A percentile compares a stretch with the other conserved stretches of the same genome.
Evolutionary conservation across 768 basidiomycete species (phyloP).

Genomic region (Amanita fuliginea): DNA sequence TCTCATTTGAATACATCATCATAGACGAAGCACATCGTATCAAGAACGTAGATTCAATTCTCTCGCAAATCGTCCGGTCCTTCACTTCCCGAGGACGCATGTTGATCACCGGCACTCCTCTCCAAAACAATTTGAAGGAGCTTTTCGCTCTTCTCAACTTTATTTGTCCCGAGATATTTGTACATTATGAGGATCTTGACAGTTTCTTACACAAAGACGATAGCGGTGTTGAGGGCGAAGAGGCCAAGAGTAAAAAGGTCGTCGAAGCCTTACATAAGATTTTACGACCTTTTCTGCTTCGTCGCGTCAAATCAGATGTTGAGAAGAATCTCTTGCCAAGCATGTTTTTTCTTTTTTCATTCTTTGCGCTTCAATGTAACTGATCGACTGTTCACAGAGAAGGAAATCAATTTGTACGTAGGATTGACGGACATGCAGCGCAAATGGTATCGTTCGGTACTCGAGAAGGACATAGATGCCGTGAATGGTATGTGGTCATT

Average conservation of each 20-base stretch:
- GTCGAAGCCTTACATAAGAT: slow-evolving; percentile 98
- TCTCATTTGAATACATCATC: slow-evolving; percentile 94
- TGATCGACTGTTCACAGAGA: slow-evolving; percentile 43
- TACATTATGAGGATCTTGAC: slow-evolving; percentile 84
- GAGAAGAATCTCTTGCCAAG: slow-evolving; percentile 94
- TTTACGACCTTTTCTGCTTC: slow-evolving; percentile 84
- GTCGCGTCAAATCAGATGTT: slow-evolving; percentile 92
- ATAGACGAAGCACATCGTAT: slow-evolving; percentile 99
- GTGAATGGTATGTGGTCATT: slow-evolving; percentile 63
- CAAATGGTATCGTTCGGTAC: slow-evolving; percentile 92
- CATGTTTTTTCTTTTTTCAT: slow-evolving; percentile 14
- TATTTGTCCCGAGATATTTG: slow-evolving; percentile 94
- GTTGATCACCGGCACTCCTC: slow-evolving; percentile 92
- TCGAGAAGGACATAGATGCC: slow-evolving; percentile 98
- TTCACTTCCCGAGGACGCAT: slow-evolving; percentile 85
- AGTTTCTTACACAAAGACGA: slow-evolving; percentile 90
- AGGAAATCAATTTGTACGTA: slow-evolving; percentile 98
- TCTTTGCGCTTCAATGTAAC: not conserved
- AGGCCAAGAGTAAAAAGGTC: slow-evolving; percentile 82
- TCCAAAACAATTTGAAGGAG: slow-evolving; percentile 97
- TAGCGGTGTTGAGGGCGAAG: slow-evolving; percentile 50
- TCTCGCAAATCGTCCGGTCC: slow-evolving; percentile 87
- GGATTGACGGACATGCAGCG: slow-evolving; percentile 96
- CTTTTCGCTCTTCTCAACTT: slow-evolving; percentile 89
- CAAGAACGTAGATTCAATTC: slow-evolving; percentile 96